Percentiles rank a stretch among this genome's conserved stretches.
These are phyloP conservation scores for Xylaria multiplex DNA, from an alignment of 2,329 filamentous ascomycete species.

Conservation along the genomic window DNA sequence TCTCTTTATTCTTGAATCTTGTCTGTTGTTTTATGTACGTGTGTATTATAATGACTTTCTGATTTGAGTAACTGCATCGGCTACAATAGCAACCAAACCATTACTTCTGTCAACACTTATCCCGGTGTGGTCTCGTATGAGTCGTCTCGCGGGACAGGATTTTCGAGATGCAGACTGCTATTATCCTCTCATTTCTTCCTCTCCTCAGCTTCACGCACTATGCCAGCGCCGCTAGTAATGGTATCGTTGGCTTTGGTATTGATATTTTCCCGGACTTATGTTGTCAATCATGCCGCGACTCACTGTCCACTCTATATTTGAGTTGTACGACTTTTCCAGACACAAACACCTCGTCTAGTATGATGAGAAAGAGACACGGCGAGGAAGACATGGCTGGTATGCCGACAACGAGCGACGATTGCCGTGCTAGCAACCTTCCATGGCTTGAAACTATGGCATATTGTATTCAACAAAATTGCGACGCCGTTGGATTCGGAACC, in stretches of 20 bases:
- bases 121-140: not conserved
- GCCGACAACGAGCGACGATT: slow-evolving; percentile 37
- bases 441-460: slow-evolving; percentile 39
- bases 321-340: slow-evolving; percentile 43
- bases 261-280: slow-evolving; percentile 44
- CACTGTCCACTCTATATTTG: slow-evolving; percentile 42
- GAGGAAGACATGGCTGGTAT: slow-evolving; percentile 37
- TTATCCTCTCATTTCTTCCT: slow-evolving; percentile 9
- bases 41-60: not conserved
- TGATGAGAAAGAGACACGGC: slow-evolving; percentile 40
- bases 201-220: not conserved
- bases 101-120: not conserved
- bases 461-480: slow-evolving; percentile 35
- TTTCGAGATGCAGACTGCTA: slow-evolving; percentile 19
- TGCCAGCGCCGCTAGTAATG: slow-evolving; percentile 31
- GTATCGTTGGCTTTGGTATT: slow-evolving; percentile 46
- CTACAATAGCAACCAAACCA: not conserved
- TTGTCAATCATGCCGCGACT: slow-evolving; percentile 43
- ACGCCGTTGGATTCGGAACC: slow-evolving; percentile 28
- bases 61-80: not conserved
- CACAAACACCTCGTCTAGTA: slow-evolving; percentile 6
- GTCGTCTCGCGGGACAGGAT: slow-evolving; percentile 1
- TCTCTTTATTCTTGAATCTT: not conserved
- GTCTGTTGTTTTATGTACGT: no score
- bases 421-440: slow-evolving; percentile 27